phyloP scores from a whole-genome alignment of 2,329 filamentous ascomycete species.

The Penicillium paneum region DNA sequence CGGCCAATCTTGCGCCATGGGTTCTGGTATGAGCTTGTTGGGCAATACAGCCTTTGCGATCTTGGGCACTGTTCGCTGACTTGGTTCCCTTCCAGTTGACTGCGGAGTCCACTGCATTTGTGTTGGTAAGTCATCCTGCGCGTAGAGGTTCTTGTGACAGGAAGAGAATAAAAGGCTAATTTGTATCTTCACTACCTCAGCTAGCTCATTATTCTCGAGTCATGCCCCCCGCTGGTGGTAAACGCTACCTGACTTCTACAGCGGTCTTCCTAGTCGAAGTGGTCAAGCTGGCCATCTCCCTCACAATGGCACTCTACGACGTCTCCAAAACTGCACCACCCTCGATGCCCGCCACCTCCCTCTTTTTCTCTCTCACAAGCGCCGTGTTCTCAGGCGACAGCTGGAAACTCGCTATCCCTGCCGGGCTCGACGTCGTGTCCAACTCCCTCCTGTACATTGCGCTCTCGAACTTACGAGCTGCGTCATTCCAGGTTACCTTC shows the following conservation, averaged over 20 bases:
- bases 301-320: slow-evolving; percentile 85
- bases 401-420: slow-evolving; percentile 91
- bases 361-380: slow-evolving; percentile 75
- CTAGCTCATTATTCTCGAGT: slow-evolving; percentile 92
- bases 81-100: slow-evolving; percentile 35
- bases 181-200: slow-evolving; percentile 46
- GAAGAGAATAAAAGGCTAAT: slow-evolving; percentile 10
- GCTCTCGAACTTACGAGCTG: slow-evolving; percentile 84
- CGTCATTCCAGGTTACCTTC: slow-evolving; percentile 89
- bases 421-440: slow-evolving; percentile 82
- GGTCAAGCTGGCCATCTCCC: slow-evolving; percentile 79
- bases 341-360: slow-evolving; percentile 72
- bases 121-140: slow-evolving; percentile 37
- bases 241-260: slow-evolving; percentile 89
- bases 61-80: not conserved
- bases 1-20: slow-evolving; percentile 37
- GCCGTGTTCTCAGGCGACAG: slow-evolving; percentile 85
- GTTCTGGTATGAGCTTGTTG: slow-evolving; percentile 35
- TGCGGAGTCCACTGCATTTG: slow-evolving; percentile 44
- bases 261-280: slow-evolving; percentile 92
- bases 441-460: slow-evolving; percentile 93
- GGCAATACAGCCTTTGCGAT: not conserved
- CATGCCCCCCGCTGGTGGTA: slow-evolving; percentile 79
- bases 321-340: slow-evolving; percentile 73
- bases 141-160: not conserved